Conservation (phyloP, 108 stramenopile genomes). For the Seminavis robusta region DNA sequence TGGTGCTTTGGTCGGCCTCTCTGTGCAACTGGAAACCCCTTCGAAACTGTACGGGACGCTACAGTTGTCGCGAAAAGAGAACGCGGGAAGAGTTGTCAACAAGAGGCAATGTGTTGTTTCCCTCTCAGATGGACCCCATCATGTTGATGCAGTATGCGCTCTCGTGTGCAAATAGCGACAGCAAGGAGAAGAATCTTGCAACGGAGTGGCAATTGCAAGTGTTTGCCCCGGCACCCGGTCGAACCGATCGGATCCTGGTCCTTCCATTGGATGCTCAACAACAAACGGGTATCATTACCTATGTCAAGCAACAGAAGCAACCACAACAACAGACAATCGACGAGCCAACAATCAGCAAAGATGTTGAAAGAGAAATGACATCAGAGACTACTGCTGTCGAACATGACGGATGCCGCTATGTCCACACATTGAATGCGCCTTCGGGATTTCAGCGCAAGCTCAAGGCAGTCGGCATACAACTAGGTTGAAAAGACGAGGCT, state of each 20-base stretch:
- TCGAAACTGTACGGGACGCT: constrained; percentile 48
- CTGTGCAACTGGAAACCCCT: constrained; percentile 51
- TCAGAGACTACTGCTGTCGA: no score
- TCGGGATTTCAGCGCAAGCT: constrained; percentile 52
- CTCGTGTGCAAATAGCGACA: neutral
- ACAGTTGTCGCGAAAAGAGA: constrained; percentile 47
- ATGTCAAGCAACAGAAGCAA: constrained; percentile 27
- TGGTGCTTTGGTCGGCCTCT: constrained; percentile 26
- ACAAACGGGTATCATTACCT: constrained; percentile 36
- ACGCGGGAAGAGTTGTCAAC: no score
- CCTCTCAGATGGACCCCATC: constrained; percentile 21
- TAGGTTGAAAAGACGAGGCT: no score
- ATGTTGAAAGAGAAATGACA: no score
- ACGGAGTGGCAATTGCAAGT: neutral
- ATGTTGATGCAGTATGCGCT: constrained; percentile 17
- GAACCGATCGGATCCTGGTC: constrained; percentile 32
- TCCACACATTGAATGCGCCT: constrained; percentile 44
- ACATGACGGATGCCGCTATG: constrained; percentile 17
- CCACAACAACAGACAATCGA: no score
- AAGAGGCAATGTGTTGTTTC: constrained; percentile 14
- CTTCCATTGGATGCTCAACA: constrained; percentile 31
- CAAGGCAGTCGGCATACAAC: constrained; percentile 20
- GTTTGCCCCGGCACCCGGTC: constrained; percentile 16
- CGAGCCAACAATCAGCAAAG: no score
- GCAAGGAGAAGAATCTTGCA: neutral